phyloP scores from a whole-genome alignment of 2,329 filamentous ascomycete genomes.

The Acarospora socialis region DNA sequence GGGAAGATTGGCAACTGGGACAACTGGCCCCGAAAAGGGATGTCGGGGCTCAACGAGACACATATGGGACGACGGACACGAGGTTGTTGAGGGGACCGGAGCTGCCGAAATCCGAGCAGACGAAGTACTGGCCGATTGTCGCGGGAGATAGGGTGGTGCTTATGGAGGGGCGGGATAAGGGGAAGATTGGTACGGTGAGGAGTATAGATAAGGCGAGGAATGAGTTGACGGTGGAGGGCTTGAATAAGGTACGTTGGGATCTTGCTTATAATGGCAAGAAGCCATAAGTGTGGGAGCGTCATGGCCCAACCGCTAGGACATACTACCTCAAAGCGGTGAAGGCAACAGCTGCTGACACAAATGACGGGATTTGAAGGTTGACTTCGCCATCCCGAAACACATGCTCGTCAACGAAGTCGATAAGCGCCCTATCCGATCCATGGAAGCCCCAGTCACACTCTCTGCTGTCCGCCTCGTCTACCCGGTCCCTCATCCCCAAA shows the following conservation, averaged over 20 bases:
- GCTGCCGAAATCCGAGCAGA: slow-evolving; percentile 16
- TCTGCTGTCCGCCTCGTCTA: slow-evolving; percentile 68
- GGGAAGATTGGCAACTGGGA: slow-evolving; percentile 67
- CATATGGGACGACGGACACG: slow-evolving; percentile 43
- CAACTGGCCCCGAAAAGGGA: slow-evolving; percentile 65
- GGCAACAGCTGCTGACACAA: too few species aligned
- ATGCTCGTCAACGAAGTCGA: slow-evolving; percentile 25
- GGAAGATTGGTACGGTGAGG: slow-evolving; percentile 64
- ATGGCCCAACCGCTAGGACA: too few species aligned
- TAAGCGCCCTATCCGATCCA: slow-evolving; percentile 30
- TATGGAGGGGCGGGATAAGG: slow-evolving; percentile 61
- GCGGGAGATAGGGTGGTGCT: slow-evolving; percentile 70
- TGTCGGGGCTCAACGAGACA: slow-evolving; percentile 42
- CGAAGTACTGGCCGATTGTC: slow-evolving; percentile 22
- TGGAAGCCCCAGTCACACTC: slow-evolving; percentile 48
- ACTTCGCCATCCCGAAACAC: slow-evolving; percentile 24
- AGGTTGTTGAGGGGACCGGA: slow-evolving; percentile 27
- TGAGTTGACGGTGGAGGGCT: slow-evolving; percentile 45
- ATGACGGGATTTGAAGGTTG: too few species aligned
- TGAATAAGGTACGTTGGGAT: slow-evolving; percentile 49
- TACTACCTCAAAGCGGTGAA: too few species aligned
- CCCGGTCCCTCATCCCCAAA: slow-evolving; percentile 52
- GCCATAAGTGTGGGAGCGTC: too few species aligned
- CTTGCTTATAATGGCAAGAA: too few species aligned
- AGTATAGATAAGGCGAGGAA: slow-evolving; percentile 41